Percentiles rank a stretch among this genome's conserved stretches.
Evolutionary conservation across 208 protist genomes (phyloP).

Genomic region (Phytomonas francai): DNA sequence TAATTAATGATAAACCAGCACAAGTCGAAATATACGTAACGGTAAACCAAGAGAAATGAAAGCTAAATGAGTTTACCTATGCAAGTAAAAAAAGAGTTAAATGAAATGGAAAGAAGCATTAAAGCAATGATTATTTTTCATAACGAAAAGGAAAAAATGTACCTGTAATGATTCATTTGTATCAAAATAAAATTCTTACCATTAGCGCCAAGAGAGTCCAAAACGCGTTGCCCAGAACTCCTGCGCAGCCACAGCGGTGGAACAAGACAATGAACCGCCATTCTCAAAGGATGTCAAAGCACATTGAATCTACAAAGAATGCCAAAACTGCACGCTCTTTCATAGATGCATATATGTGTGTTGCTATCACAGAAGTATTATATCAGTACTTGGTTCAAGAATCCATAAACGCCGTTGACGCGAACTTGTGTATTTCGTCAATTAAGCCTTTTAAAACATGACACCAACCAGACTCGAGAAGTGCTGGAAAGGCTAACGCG

Average conservation of each 20-base stretch:
- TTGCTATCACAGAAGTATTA: not conserved
- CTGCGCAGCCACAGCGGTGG: not conserved
- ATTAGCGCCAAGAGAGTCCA: not conserved
- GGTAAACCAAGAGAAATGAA: conserved; percentile 6
- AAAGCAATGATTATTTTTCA: conserved; percentile 1
- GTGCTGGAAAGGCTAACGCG: not conserved
- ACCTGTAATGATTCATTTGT: not conserved
- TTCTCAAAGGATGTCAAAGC: not conserved
- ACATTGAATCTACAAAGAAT: not conserved
- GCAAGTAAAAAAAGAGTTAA: conserved; percentile 4
- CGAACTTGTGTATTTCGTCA: not conserved
- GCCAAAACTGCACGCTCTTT: not conserved
- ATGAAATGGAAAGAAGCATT: not conserved
- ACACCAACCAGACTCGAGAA: not conserved
- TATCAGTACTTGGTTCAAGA: not conserved
- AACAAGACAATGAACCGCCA: not conserved
- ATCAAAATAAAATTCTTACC: not conserved
- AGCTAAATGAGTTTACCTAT: conserved; percentile 8
- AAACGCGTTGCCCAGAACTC: not conserved
- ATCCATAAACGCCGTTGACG: not conserved
- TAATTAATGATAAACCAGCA: not conserved
- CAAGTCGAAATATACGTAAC: conserved; percentile 7
- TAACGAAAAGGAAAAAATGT: conserved; percentile 6
- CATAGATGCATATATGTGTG: not conserved
- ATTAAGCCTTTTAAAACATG: not conserved